A percentile compares a stretch with the other conserved stretches of the same genome.
Conservation (phyloP, 495 filamentous ascomycete species). For the Penicillium waksmanii region DNA sequence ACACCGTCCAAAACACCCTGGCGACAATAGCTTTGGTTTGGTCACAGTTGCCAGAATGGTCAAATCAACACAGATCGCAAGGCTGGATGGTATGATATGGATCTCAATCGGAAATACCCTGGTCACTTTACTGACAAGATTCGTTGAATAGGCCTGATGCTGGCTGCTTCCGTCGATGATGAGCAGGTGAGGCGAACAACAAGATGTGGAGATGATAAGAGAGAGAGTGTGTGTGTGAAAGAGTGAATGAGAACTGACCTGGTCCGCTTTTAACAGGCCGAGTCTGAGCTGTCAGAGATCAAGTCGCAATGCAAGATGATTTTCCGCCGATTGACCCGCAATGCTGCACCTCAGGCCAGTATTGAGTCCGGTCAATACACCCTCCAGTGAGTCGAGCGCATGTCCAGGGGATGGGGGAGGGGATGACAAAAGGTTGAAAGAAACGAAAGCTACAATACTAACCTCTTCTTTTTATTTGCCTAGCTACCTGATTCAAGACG, state of each 20-base stretch:
- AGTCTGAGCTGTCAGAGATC: slow-evolving; percentile 80
- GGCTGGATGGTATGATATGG: slow-evolving; percentile 76
- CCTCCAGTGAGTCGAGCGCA: slow-evolving; percentile 68
- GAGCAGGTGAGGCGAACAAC: slow-evolving; percentile 58
- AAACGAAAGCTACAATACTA: background rate
- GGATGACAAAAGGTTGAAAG: background rate
- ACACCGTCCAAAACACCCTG: slow-evolving; percentile 22
- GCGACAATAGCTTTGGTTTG: background rate
- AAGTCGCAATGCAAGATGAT: slow-evolving; percentile 91
- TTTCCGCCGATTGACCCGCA: slow-evolving; percentile 80
- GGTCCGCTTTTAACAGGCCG: slow-evolving; percentile 49
- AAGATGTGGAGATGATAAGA: background rate
- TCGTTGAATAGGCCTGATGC: slow-evolving; percentile 72
- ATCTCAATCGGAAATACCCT: too few species aligned
- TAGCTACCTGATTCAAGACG: slow-evolving; percentile 82
- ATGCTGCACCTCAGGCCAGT: slow-evolving; percentile 85
- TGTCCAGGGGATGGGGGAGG: background rate
- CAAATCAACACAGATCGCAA: slow-evolving; percentile 89
- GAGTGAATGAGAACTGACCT: background rate
- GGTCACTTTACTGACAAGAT: slow-evolving; percentile 25
- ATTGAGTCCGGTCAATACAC: slow-evolving; percentile 88
- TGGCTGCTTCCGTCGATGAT: slow-evolving; percentile 94
- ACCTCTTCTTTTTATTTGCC: too few species aligned
- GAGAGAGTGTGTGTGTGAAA: background rate
- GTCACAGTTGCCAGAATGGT: slow-evolving; percentile 66